Evolutionary conservation across 352 stramenopile species (phyloP).

Genomic region (Phytophthora quininea): DNA sequence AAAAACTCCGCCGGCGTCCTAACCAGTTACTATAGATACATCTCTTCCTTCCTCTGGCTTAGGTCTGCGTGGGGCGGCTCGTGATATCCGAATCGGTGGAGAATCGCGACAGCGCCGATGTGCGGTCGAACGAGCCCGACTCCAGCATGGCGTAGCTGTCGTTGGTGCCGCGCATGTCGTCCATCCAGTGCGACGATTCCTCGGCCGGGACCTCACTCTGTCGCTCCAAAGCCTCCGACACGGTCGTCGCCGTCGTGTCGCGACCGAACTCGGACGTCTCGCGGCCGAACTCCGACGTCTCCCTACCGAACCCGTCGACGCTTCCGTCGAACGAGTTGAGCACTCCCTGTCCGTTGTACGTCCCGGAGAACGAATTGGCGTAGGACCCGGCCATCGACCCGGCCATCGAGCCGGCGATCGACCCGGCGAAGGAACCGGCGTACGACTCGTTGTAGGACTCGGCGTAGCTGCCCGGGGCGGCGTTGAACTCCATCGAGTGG

Average conservation of each 20-base stretch:
- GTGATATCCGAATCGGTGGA: slow-evolving; percentile 73
- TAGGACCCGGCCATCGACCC: slow-evolving; percentile 43
- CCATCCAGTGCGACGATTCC: slow-evolving; percentile 72
- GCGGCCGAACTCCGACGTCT: slow-evolving; percentile 4
- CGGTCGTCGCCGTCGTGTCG: slow-evolving; percentile 36
- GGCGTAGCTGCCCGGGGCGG: slow-evolving; percentile 46
- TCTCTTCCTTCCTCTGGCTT: slow-evolving; percentile 23
- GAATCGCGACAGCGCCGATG: slow-evolving; percentile 74
- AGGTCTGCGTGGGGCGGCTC: slow-evolving; percentile 37
- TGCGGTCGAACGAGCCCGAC: slow-evolving; percentile 71
- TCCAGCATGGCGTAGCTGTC: slow-evolving; percentile 88
- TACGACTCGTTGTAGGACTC: slow-evolving; percentile 71
- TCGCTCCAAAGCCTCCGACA: slow-evolving; percentile 36
- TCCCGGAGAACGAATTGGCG: slow-evolving; percentile 47
- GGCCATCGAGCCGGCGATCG: too few relatives aligned
- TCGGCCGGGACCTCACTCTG: slow-evolving; percentile 30
- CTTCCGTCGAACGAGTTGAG: slow-evolving; percentile 61
- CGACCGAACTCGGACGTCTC: slow-evolving; percentile 41
- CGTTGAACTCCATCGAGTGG: slow-evolving; percentile 59
- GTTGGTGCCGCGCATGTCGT: slow-evolving; percentile 81
- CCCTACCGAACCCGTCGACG: slow-evolving; percentile 31
- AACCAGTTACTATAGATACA: slow-evolving; percentile 59
- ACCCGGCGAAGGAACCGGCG: slow-evolving; percentile 34
- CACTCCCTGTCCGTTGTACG: slow-evolving; percentile 58
- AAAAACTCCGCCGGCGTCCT: slow-evolving; percentile 18